Percentiles rank a stretch among this genome's conserved stretches.
These are phyloP conservation scores for Litsea cubeba DNA, from an alignment of 164 flowering plant species.

Conservation along the genomic window DNA sequence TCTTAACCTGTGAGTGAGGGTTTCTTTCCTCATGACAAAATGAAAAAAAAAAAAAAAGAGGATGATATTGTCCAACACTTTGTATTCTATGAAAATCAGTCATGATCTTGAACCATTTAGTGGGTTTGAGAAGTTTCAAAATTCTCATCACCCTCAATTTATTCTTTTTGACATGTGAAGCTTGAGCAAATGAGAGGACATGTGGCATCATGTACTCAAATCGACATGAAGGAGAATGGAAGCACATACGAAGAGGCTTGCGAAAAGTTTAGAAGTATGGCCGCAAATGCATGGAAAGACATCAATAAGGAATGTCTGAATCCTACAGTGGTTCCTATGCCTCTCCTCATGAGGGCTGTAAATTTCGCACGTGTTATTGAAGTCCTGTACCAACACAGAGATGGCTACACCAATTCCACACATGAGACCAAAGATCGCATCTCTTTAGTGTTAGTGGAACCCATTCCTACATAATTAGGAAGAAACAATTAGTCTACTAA, in stretches of 20 bases:
- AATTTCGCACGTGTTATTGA: conserved; percentile 4
- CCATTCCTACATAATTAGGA: no score
- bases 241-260: conserved; percentile 21
- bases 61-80: no score
- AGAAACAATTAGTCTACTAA: no score
- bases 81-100: no score
- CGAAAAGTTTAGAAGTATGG: neutral
- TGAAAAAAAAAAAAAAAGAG: no score
- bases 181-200: conserved; percentile 38
- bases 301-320: conserved; percentile 9
- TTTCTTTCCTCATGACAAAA: no score
- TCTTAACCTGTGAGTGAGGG: no score
- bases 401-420: conserved; percentile 10
- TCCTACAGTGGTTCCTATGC: neutral
- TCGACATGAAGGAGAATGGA: conserved; percentile 14
- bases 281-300: conserved; percentile 17
- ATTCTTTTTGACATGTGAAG: conserved; percentile 9
- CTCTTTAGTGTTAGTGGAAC: neutral
- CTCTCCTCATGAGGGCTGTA: neutral
- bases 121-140: no score
- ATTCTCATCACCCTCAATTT: neutral
- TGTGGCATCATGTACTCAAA: conserved; percentile 24
- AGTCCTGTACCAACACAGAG: neutral
- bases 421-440: neutral
- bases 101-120: no score